These are phyloP conservation scores for Blumeria graminis DNA, from an alignment of 2,329 filamentous ascomycete species.

Conservation along the genomic window DNA sequence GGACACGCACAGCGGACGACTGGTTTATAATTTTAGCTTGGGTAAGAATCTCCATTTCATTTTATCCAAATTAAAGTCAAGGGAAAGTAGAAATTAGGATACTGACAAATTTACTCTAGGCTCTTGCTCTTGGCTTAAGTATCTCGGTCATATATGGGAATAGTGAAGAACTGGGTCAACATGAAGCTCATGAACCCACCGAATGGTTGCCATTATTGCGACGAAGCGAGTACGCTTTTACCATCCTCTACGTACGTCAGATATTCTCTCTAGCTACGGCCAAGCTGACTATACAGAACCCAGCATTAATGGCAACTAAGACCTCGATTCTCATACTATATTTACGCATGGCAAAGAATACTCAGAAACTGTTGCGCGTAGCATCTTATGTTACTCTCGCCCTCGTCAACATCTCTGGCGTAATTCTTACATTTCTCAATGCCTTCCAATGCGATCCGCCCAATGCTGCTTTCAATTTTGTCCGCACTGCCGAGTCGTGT, in stretches of 20 bases:
- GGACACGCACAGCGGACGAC: conserved; percentile 51
- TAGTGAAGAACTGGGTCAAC: not conserved
- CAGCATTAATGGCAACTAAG: conserved; percentile 74
- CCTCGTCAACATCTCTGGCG: conserved; percentile 56
- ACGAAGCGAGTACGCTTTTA: conserved; percentile 37
- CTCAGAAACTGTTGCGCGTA: conserved; percentile 49
- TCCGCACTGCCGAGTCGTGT: conserved; percentile 18
- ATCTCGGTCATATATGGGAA: not conserved
- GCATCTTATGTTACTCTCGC: conserved; percentile 59
- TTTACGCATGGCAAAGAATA: conserved; percentile 55
- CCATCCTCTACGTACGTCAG: conserved; percentile 31
- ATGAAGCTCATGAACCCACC: not conserved
- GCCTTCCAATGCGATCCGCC: conserved; percentile 55
- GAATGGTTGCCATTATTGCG: conserved; percentile 19
- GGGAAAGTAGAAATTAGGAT: conserved; percentile 2
- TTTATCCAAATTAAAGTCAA: not conserved
- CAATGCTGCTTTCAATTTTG: conserved; percentile 35
- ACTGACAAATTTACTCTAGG: conserved; percentile 32
- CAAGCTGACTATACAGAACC: conserved; percentile 33
- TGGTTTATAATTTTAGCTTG: conserved; percentile 61
- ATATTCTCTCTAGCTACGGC: not conserved
- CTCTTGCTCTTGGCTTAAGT: conserved; percentile 4
- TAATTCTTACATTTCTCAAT: conserved; percentile 64
- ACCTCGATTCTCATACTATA: conserved; percentile 86
- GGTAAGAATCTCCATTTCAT: conserved; percentile 18